phyloP scores from a whole-genome alignment of 345 rosid species.

The Brassica napus region Da-Ae NC_063439.1:28404001-28404500 shows the following conservation, averaged over 20 bases:
- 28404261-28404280: constrained; percentile 82
- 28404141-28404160: constrained; percentile 73
- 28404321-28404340: constrained; percentile 96
- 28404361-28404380: constrained; percentile 58
- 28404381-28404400: constrained; percentile 37
- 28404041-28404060: constrained; percentile 68
- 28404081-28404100: constrained; percentile 59
- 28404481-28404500: constrained; percentile 16
- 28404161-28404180: constrained; percentile 40
- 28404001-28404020: constrained; percentile 22
- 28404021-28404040: constrained; percentile 42
- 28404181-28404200: constrained; percentile 62
- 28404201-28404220: constrained; percentile 56
- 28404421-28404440: not conserved
- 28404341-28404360: constrained; percentile 82
- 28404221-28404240: constrained; percentile 38
- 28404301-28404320: constrained; percentile 95
- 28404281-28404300: constrained; percentile 59
- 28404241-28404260: constrained; percentile 56
- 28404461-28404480: constrained; percentile 27
- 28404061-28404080: constrained; percentile 43
- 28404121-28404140: constrained; percentile 77
- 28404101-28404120: constrained; percentile 70
- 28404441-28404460: not conserved
- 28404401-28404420: constrained; percentile 29